A percentile compares a stretch with the other conserved stretches of the same genome.
Evolutionary conservation across 192 early-diverging fungal genomes (phyloP).

Genomic region (Mortierella alpina): DNA sequence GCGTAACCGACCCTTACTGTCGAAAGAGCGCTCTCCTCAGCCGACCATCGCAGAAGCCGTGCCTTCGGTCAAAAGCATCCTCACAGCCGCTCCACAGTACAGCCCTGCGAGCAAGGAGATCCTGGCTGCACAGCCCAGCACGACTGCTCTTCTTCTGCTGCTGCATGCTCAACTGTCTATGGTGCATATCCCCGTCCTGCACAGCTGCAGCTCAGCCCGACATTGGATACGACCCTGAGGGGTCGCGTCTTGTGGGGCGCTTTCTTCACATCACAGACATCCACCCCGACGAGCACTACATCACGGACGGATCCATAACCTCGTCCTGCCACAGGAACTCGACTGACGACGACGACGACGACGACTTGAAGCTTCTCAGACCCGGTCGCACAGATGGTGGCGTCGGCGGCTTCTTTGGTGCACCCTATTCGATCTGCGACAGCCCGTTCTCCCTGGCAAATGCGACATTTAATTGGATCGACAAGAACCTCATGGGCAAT

Average conservation of each 20-base stretch:
- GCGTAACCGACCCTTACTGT: too few relatives aligned
- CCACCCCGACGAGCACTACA: slow-evolving; percentile 74
- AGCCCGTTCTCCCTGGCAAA: slow-evolving; percentile 67
- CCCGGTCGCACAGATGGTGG: slow-evolving; percentile 46
- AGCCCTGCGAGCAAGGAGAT: background rate
- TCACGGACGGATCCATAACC: slow-evolving; percentile 63
- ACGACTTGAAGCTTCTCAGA: slow-evolving; percentile 15
- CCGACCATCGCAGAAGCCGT: too few relatives aligned
- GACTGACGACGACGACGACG: slow-evolving; percentile 23
- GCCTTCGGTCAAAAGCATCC: too few relatives aligned
- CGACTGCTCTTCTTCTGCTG: slow-evolving; percentile 11
- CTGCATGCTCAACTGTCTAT: slow-evolving; percentile 20
- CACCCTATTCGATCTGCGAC: slow-evolving; percentile 71
- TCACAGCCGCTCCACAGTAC: too few relatives aligned
- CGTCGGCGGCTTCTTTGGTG: slow-evolving; percentile 67
- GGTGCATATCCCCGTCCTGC: slow-evolving; percentile 6
- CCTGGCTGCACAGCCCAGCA: background rate
- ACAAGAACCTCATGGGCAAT: slow-evolving; percentile 56
- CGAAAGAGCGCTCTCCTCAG: too few relatives aligned
- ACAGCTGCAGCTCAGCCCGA: slow-evolving; percentile 1
- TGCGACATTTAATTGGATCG: slow-evolving; percentile 70
- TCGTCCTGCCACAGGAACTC: slow-evolving; percentile 69
- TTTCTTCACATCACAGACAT: slow-evolving; percentile 84
- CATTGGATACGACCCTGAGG: slow-evolving; percentile 20
- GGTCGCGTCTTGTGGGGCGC: slow-evolving; percentile 57